Conservation (phyloP, 768 basidiomycete species). For the Termitomyces sp. region DNA sequence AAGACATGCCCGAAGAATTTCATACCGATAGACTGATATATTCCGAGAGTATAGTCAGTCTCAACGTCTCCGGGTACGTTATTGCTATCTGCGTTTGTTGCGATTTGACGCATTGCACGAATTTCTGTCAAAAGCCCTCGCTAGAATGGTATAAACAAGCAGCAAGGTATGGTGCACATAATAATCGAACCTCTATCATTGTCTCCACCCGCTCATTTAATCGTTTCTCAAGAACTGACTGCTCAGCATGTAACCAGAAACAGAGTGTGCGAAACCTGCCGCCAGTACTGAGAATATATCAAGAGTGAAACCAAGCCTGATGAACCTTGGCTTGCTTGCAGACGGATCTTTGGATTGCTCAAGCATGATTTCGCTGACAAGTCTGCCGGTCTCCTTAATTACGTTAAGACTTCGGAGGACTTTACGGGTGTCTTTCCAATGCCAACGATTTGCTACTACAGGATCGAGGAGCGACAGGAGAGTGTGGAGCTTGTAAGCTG, state of each 20-base stretch:
- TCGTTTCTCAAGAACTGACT: constrained; percentile 54
- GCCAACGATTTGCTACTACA: constrained; percentile 77
- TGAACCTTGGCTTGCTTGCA: constrained; percentile 47
- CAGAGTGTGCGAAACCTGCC: constrained; percentile 78
- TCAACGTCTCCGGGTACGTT: constrained; percentile 1
- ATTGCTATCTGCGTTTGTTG: constrained; percentile 7
- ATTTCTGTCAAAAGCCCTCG: constrained; percentile 82
- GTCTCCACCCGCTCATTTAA: constrained; percentile 79
- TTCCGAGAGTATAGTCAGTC: constrained; percentile 73
- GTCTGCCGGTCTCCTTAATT: constrained; percentile 62
- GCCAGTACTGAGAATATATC: constrained; percentile 4
- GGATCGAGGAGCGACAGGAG: constrained; percentile 71
- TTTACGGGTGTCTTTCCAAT: constrained; percentile 93
- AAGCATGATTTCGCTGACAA: constrained; percentile 61
- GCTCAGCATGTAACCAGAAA: constrained; percentile 87
- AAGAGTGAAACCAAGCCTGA: constrained; percentile 2
- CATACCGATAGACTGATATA: constrained; percentile 91
- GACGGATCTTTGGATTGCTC: constrained; percentile 48
- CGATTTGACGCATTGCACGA: constrained; percentile 39
- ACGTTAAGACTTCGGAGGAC: constrained; percentile 76
- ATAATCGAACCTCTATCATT: constrained; percentile 72
- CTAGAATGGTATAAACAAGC: constrained; percentile 28
- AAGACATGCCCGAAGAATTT: not conserved
- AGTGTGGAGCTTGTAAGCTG: constrained; percentile 58
- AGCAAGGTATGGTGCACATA: not conserved